Percentiles rank a stretch among this genome's conserved stretches.
These are phyloP conservation scores for Cytospora paraplurivora DNA, from an alignment of 2,329 filamentous ascomycete species.

Conservation along the genomic window DNA sequence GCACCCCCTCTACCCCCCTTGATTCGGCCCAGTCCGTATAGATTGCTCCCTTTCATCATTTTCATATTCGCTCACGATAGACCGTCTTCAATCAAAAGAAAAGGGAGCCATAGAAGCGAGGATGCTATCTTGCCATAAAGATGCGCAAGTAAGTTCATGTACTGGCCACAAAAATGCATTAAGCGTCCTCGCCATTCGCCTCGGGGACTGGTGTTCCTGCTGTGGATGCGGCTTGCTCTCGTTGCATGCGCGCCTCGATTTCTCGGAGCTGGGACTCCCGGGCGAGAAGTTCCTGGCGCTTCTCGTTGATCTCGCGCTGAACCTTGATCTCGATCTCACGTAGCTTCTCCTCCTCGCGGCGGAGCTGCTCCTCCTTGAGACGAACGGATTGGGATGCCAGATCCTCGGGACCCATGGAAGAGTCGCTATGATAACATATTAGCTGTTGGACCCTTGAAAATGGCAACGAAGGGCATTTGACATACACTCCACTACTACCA, in stretches of 20 bases:
- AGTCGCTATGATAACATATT: conserved; percentile 58
- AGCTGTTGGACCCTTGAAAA: conserved; percentile 30
- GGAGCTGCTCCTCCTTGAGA: conserved; percentile 98
- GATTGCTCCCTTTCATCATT: conserved; percentile 21
- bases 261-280: conserved; percentile 98
- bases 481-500: conserved; percentile 83
- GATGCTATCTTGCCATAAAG: conserved; percentile 22
- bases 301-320: conserved; percentile 99
- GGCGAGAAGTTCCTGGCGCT: conserved; percentile 95
- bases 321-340: conserved; percentile 99
- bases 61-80: conserved; percentile 19
- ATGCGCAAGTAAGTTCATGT: conserved; percentile 16
- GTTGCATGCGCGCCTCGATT: conserved; percentile 96
- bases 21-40: conserved; percentile 20
- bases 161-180: conserved; percentile 33
- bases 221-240: conserved; percentile 66
- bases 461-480: conserved; percentile 38
- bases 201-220: conserved; percentile 45
- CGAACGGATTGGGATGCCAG: conserved; percentile 95
- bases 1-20: conserved; percentile 19
- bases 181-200: conserved; percentile 58
- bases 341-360: conserved; percentile 99
- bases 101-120: conserved; percentile 20
- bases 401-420: conserved; percentile 96
- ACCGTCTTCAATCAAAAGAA: conserved; percentile 21